Percentiles rank a stretch among this genome's conserved stretches.
phyloP scores from a whole-genome alignment of 352 stramenopile genomes.

The Globisporangium takayamanum region DNA sequence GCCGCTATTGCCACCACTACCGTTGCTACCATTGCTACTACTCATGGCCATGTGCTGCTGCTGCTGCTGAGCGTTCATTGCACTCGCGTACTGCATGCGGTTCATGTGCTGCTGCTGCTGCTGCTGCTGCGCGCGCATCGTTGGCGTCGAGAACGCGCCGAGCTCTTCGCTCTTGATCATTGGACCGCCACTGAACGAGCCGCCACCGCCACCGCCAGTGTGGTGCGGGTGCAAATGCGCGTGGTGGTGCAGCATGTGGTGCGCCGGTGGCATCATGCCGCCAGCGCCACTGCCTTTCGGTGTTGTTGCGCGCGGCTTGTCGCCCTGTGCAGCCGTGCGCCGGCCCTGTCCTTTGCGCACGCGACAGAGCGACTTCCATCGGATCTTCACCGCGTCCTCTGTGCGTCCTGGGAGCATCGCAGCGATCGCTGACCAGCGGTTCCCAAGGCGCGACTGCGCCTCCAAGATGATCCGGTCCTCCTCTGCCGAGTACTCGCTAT shows the following conservation, averaged over 20 bases:
- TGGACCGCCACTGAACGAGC: conserved; percentile 30
- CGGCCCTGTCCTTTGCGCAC: conserved; percentile 61
- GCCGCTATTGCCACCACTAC: not conserved
- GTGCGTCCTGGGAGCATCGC: conserved; percentile 84
- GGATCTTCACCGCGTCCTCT: conserved; percentile 89
- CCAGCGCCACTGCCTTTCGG: conserved; percentile 14
- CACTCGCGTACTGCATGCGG: conserved; percentile 13
- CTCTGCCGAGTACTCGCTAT: conserved; percentile 64
- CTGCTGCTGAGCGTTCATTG: conserved; percentile 21
- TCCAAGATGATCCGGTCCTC: conserved; percentile 88
- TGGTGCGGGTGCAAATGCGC: conserved; percentile 4
- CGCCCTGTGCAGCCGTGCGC: conserved; percentile 20
- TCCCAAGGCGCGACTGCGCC: conserved; percentile 76
- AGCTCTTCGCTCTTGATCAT: conserved; percentile 73
- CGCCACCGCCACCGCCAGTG: not conserved
- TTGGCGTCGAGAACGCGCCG: conserved; percentile 28
- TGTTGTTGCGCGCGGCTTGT: conserved; percentile 33
- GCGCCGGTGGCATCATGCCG: conserved; percentile 14
- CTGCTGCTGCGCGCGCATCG: conserved; percentile 39
- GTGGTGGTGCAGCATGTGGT: conserved; percentile 19
- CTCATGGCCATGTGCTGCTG: conserved; percentile 11
- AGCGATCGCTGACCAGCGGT: conserved; percentile 88
- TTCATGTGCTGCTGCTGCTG: conserved; percentile 32
- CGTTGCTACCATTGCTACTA: not conserved
- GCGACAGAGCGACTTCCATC: conserved; percentile 86